These are phyloP conservation scores for Pythium myriotylum DNA, from an alignment of 352 stramenopile species.

Conservation along the genomic window DNA sequence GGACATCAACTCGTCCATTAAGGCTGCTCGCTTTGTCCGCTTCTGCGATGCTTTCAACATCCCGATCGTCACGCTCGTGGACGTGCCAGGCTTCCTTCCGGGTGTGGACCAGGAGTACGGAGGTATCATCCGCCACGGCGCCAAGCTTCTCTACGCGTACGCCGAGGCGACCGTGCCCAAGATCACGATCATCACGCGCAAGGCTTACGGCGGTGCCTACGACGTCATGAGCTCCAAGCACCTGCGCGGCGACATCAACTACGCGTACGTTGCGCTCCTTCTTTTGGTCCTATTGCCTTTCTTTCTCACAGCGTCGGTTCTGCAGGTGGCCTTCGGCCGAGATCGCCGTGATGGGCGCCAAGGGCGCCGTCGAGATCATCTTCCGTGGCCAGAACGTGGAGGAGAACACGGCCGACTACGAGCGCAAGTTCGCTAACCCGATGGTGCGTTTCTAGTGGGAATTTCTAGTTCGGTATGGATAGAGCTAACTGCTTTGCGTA, in stretches of 20 bases:
- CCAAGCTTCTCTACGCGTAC: slow-evolving; percentile 98
- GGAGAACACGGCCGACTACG: slow-evolving; percentile 96
- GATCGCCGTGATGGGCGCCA: slow-evolving; percentile 92
- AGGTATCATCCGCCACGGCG: slow-evolving; percentile 96
- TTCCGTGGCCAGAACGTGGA: slow-evolving; percentile 96
- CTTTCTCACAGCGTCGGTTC: slow-evolving; percentile 18
- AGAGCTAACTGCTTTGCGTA: slow-evolving; percentile 19
- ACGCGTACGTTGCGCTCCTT: slow-evolving; percentile 87
- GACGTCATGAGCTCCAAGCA: slow-evolving; percentile 99
- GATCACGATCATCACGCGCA: slow-evolving; percentile 98
- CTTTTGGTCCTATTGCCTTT: slow-evolving; percentile 22
- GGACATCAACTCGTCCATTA: slow-evolving; percentile 97
- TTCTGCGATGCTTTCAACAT: slow-evolving; percentile 99
- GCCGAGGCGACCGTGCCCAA: slow-evolving; percentile 98
- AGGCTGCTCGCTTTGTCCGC: slow-evolving; percentile 97
- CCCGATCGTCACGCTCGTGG: slow-evolving; percentile 97
- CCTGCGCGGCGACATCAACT: slow-evolving; percentile 97
- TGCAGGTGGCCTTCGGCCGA: slow-evolving; percentile 72
- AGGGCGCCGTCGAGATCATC: slow-evolving; percentile 98
- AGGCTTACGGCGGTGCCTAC: slow-evolving; percentile 98
- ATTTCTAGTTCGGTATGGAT: slow-evolving; percentile 10
- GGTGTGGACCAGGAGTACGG: slow-evolving; percentile 92
- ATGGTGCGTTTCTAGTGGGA: slow-evolving; percentile 68
- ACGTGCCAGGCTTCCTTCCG: slow-evolving; percentile 98
- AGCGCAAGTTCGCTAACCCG: slow-evolving; percentile 95